Base-by-base conservation (phyloP, 1,284 basidiomycete species). In the Ganoderma multipileum region DNA sequence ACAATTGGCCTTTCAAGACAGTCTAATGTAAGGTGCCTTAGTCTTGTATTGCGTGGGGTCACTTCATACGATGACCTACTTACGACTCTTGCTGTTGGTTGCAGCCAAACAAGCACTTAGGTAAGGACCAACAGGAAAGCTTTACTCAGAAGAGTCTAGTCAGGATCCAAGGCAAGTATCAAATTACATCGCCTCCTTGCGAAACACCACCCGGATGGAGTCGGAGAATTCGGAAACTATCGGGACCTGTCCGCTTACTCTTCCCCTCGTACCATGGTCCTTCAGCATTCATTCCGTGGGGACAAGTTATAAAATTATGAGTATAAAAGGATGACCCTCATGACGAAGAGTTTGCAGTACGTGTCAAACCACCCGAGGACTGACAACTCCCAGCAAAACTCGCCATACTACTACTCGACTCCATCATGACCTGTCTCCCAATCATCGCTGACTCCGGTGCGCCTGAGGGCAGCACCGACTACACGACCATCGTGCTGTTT, bases 401-500 rank as follows among this genome's bases (percentile, higher is more conserved):
- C 33, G 33, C 8, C 33, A 5, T 8, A 33, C 33, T 33, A 33
- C 33, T 33, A 44, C 16, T 20, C 42, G 42, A 44, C 42, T 33
- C 33, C 33, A 33, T 33, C 33, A 33, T 33, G 33, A 8, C 33
- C 33, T 8, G 33, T 33, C 33, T 33, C 33, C 33, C 33, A 33
- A 33, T 33, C 63, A 30, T 55, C 52, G 23, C 36, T 5, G 63
- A 64, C 52, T 64, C 63, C 9, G 63, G 63, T 38, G 63, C 26
- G 16, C 63, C 63, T 0, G 23, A 41, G 18, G 52, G 52, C 2
- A 64, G 63, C 26, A 42, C 61, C 1, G 57, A 66, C 26, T 78
- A 78, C 41, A 74, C 72, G 1, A 78, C 77, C 1, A n/a, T 78
- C 7, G 70, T 77, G 14, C 68, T 76, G 42, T 64, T 78, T 4